phyloP scores from a whole-genome alignment of 2,329 filamentous ascomycete genomes.

The Chaetomiaceae sp. region DNA sequence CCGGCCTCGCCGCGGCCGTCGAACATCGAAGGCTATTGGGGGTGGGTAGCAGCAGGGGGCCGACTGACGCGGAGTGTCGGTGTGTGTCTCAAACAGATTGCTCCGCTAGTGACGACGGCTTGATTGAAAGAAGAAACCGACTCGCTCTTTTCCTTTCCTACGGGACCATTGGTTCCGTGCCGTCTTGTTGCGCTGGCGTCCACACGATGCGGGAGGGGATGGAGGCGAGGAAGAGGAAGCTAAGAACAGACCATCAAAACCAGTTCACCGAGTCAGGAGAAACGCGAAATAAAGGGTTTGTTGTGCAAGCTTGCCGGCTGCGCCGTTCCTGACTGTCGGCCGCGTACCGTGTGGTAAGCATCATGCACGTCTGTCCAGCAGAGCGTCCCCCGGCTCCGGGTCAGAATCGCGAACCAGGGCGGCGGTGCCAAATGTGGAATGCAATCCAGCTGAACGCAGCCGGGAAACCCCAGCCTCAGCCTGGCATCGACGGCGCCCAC shows the following conservation, averaged over 20 bases:
- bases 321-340: not conserved
- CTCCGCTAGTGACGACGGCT: no score
- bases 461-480: constrained; percentile 1
- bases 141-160: no score
- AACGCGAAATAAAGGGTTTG: no score
- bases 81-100: no score
- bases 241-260: no score
- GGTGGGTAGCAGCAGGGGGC: no score
- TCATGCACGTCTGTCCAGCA: not conserved
- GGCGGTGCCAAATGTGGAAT: not conserved
- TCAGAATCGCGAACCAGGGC: not conserved
- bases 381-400: not conserved
- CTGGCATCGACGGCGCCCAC: not conserved
- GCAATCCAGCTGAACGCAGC: not conserved
- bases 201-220: not conserved
- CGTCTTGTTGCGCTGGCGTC: not conserved
- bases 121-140: no score
- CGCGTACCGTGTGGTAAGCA: not conserved
- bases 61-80: no score
- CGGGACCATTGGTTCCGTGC: not conserved
- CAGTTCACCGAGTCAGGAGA: no score
- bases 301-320: not conserved
- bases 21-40: no score
- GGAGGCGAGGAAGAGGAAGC: no score
- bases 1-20: no score